These are phyloP conservation scores for Cordyceps javanica DNA, from an alignment of 2,329 filamentous ascomycete genomes.

Conservation along the genomic window DNA sequence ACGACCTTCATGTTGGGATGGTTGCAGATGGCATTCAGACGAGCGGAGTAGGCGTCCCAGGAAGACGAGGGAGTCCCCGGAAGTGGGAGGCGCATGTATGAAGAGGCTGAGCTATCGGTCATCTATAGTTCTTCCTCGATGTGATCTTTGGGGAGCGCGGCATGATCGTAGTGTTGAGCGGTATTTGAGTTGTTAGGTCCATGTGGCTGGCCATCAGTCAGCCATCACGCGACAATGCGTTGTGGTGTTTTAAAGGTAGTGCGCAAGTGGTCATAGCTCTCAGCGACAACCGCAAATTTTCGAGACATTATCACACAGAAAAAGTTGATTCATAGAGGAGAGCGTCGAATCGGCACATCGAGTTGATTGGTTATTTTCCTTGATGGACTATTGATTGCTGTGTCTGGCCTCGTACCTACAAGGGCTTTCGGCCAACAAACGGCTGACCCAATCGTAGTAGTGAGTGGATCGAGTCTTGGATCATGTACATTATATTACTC, in stretches of 20 bases:
- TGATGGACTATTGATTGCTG: too few relatives aligned
- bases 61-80: conserved; percentile 57
- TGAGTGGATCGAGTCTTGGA: too few relatives aligned
- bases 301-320: too few relatives aligned
- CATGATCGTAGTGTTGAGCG: conserved; percentile 1
- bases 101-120: background rate
- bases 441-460: too few relatives aligned
- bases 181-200: background rate
- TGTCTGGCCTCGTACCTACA: too few relatives aligned
- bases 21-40: conserved; percentile 56
- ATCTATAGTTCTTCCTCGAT: background rate
- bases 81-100: conserved; percentile 38
- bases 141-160: background rate
- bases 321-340: too few relatives aligned
- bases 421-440: too few relatives aligned
- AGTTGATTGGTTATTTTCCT: too few relatives aligned
- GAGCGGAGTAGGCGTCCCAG: conserved; percentile 66
- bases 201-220: background rate
- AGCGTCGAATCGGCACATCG: too few relatives aligned
- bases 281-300: too few relatives aligned
- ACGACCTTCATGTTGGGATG: conserved; percentile 67
- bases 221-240: conserved; percentile 7
- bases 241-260: too few relatives aligned
- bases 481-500: background rate
- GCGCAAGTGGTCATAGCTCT: too few relatives aligned